Evolutionary conservation across 2,329 filamentous ascomycete genomes (phyloP).

Genomic region (Diaporthe ilicicola): DNA sequence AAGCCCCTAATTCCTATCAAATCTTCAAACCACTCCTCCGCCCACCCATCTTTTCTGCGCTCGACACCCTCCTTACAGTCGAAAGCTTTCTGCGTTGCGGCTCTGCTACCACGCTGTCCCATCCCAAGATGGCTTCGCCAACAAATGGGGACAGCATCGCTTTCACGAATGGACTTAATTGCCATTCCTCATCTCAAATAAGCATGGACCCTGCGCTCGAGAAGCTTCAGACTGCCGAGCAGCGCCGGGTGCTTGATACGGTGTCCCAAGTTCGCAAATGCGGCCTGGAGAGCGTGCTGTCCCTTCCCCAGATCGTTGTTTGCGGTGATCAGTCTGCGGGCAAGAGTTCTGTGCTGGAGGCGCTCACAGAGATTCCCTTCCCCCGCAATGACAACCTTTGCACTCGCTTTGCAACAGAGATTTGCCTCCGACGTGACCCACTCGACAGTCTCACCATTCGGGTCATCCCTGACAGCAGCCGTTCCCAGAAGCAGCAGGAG

Average conservation of each 20-base stretch:
- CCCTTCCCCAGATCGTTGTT: constrained; percentile 16
- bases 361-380: constrained; percentile 28
- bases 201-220: neutral
- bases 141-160: neutral
- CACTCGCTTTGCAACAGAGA: constrained; percentile 28
- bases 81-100: too few relatives aligned
- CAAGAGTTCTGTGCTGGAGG: constrained; percentile 26
- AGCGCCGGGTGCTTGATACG: constrained; percentile 7
- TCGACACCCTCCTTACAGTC: too few relatives aligned
- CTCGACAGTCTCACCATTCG: neutral
- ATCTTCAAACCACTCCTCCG: too few relatives aligned
- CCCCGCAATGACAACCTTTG: constrained; percentile 24
- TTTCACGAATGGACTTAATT: neutral
- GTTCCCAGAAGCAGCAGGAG: neutral
- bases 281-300: neutral
- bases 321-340: constrained; percentile 28
- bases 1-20: too few relatives aligned
- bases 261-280: constrained; percentile 18
- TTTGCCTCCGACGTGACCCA: constrained; percentile 13
- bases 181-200: neutral
- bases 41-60: too few relatives aligned
- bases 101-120: too few relatives aligned
- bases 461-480: neutral
- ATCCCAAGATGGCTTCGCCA: too few relatives aligned
- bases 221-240: constrained; percentile 24